Percentiles rank a stretch among this genome's conserved stretches.
Evolutionary conservation across 164 flowering plant species (phyloP).

Genomic region (Nymphaea colorata): DNA sequence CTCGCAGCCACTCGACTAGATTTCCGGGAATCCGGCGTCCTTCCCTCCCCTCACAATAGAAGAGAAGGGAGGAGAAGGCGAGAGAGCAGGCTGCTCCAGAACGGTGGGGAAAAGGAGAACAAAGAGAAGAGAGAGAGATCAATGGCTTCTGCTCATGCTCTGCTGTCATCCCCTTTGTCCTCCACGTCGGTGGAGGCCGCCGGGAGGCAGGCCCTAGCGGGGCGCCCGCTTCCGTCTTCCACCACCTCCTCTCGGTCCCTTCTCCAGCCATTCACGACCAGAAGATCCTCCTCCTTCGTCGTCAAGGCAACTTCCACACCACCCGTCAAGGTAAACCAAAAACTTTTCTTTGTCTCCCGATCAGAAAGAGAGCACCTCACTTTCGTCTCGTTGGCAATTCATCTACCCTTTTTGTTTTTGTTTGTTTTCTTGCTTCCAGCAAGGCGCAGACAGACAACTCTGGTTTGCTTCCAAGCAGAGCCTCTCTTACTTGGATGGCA

Average conservation of each 20-base stretch:
- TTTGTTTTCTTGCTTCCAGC: constrained; percentile 28
- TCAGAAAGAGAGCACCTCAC: not conserved
- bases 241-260: constrained; percentile 10
- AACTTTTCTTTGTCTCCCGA: too few relatives aligned
- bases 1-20: too few relatives aligned
- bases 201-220: constrained; percentile 47
- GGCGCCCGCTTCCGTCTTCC: constrained; percentile 27
- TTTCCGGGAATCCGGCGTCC: too few relatives aligned
- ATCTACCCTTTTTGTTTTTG: not conserved
- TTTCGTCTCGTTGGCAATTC: not conserved
- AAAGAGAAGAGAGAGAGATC: not conserved
- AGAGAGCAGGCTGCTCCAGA: too few relatives aligned
- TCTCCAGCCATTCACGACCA: too few relatives aligned
- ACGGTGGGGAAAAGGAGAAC: not conserved
- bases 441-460: constrained; percentile 76
- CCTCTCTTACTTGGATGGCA: constrained; percentile 92
- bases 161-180: constrained; percentile 43
- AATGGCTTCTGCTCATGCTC: not conserved
- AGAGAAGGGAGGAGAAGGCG: too few relatives aligned
- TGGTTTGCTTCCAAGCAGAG: constrained; percentile 98
- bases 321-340: constrained; percentile 53
- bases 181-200: constrained; percentile 49
- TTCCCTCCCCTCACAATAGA: too few relatives aligned
- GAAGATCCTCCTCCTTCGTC: constrained; percentile 43
- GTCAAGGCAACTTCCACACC: constrained; percentile 78